These are phyloP conservation scores for Yarrowia yakushimensis DNA, from an alignment of 805 yeast genomes.

Conservation along the genomic window DNA sequence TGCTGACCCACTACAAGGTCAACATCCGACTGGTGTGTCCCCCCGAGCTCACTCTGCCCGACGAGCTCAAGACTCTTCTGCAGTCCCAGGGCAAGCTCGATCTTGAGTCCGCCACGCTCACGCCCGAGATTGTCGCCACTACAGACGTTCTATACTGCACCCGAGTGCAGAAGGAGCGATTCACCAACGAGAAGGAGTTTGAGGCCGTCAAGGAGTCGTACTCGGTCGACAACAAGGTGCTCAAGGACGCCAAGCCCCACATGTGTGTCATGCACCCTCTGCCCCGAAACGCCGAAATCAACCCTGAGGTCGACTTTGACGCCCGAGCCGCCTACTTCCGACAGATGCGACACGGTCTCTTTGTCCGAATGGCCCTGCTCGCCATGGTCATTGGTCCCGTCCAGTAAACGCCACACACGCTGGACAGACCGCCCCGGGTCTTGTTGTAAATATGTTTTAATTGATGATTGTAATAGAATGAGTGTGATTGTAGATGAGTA, in stretches of 20 bases:
- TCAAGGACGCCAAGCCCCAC: conserved; percentile 91
- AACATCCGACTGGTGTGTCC: conserved; percentile 91
- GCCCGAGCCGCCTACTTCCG: conserved; percentile 99
- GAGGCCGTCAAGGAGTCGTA: conserved; percentile 86
- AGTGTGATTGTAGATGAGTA: too few relatives aligned
- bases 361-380: conserved; percentile 96
- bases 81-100: conserved; percentile 63
- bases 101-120: conserved; percentile 69
- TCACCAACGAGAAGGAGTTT: conserved; percentile 69
- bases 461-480: not conserved
- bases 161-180: conserved; percentile 96
- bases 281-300: conserved; percentile 94
- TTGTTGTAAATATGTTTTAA: conserved; percentile 19
- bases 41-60: conserved; percentile 79
- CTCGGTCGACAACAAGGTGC: conserved; percentile 86
- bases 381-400: conserved; percentile 98
- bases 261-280: conserved; percentile 99
- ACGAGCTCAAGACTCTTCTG: conserved; percentile 64
- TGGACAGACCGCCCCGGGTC: not conserved
- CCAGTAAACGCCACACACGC: conserved; percentile 35
- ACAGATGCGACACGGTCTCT: conserved; percentile 98
- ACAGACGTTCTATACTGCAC: conserved; percentile 97
- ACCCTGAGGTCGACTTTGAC: conserved; percentile 98
- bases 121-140: conserved; percentile 78
- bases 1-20: conserved; percentile 89